Percentiles rank a stretch among this genome's conserved stretches.
phyloP scores from a whole-genome alignment of 441 rosid genomes.

The Bruguiera hainesii region DNA sequence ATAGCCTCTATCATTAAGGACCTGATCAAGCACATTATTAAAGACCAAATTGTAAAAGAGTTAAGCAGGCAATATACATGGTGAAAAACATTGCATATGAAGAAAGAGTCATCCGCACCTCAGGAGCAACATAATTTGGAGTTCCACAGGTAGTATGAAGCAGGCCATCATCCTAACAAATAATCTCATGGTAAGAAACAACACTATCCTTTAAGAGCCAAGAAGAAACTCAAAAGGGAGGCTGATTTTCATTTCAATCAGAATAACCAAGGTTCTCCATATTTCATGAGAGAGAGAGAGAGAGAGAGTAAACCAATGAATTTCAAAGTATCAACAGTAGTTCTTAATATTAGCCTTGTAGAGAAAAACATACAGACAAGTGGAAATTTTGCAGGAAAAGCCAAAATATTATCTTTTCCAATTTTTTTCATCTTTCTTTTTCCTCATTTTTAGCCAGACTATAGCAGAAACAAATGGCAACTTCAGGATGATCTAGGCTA shows the following conservation, averaged over 20 bases:
- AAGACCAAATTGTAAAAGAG: not conserved
- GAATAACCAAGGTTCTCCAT: not conserved
- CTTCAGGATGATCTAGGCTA: conserved; percentile 1
- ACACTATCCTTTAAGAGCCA: conserved; percentile 5
- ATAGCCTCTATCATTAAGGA: conserved; percentile 91
- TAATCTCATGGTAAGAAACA: conserved; percentile 18
- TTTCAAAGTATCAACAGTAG: too few species aligned
- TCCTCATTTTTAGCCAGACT: too few species aligned
- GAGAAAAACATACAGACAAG: too few species aligned
- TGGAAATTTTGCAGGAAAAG: too few species aligned
- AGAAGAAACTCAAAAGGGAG: conserved; percentile 5
- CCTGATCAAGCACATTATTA: conserved; percentile 40
- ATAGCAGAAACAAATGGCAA: too few species aligned
- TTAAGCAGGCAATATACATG: conserved; percentile 7
- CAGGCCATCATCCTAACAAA: conserved; percentile 83
- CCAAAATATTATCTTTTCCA: too few species aligned
- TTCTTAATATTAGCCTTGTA: too few species aligned
- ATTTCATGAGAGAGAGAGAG: not conserved
- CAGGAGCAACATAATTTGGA: conserved; percentile 97
- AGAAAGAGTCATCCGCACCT: conserved; percentile 47
- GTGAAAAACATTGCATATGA: conserved; percentile 7
- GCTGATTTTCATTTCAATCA: too few species aligned
- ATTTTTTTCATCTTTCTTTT: too few species aligned
- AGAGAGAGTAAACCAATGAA: not conserved
- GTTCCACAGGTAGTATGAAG: conserved; percentile 98